A percentile compares a stretch with the other conserved stretches of the same genome.
These are phyloP conservation scores for Lactifluus hygrophoroides DNA, from an alignment of 768 basidiomycete species.

Conservation along the genomic window DNA sequence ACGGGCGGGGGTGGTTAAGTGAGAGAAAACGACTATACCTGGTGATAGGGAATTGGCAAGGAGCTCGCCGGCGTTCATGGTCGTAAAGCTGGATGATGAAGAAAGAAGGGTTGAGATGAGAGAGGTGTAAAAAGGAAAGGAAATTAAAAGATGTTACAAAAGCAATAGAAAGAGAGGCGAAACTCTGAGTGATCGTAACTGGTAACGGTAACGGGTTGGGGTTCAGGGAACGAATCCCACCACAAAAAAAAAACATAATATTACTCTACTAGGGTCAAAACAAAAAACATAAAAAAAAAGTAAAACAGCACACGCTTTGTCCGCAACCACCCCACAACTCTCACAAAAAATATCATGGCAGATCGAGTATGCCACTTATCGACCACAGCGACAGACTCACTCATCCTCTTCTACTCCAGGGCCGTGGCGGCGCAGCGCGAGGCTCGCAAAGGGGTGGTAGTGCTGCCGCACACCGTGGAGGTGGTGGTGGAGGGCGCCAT, in stretches of 20 bases:
- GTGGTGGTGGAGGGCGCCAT: constrained; percentile 42
- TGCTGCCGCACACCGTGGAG: too few relatives aligned
- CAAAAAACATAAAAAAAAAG: too few relatives aligned
- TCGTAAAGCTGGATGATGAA: constrained; percentile 25
- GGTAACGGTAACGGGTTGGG: background rate
- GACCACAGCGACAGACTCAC: too few relatives aligned
- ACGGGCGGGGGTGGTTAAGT: background rate
- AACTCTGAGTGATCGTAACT: background rate
- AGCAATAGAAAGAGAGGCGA: background rate
- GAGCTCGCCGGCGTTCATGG: constrained; percentile 87
- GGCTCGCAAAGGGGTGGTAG: constrained; percentile 36
- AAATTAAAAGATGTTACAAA: background rate
- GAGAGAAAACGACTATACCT: constrained; percentile 43
- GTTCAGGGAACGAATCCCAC: too few relatives aligned
- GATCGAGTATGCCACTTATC: constrained; percentile 45
- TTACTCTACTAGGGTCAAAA: too few relatives aligned
- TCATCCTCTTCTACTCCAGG: constrained; percentile 39
- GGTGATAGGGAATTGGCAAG: constrained; percentile 89
- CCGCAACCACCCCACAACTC: too few relatives aligned
- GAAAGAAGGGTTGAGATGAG: background rate
- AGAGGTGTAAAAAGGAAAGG: background rate
- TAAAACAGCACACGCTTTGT: too few relatives aligned
- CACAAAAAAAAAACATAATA: too few relatives aligned
- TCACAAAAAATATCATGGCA: too few relatives aligned
- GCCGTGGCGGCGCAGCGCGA: constrained; percentile 50